These are phyloP conservation scores for Catharanthus roseus DNA, from an alignment of 257 asterid genomes.

Conservation along the genomic window DNA sequence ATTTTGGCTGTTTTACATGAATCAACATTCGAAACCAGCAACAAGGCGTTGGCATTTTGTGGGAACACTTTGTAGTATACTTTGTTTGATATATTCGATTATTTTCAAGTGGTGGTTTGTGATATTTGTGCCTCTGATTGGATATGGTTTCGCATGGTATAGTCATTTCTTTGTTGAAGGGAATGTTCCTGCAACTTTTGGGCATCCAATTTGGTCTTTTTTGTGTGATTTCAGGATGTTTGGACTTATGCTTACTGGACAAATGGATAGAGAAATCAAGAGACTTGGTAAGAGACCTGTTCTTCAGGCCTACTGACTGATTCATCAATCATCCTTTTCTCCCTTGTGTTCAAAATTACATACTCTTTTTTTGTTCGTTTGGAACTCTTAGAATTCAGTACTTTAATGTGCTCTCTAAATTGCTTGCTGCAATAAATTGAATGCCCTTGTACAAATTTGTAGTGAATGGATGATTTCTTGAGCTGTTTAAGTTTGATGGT, in stretches of 20 bases:
- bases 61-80: constrained; percentile 73
- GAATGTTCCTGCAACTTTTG: constrained; percentile 84
- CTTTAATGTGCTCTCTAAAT: neutral
- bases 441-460: neutral
- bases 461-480: too few species aligned
- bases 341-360: neutral
- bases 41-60: constrained; percentile 96
- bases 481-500: too few species aligned
- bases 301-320: constrained; percentile 68
- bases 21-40: constrained; percentile 74
- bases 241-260: constrained; percentile 91
- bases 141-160: constrained; percentile 91
- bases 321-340: neutral
- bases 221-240: constrained; percentile 94
- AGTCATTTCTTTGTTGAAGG: constrained; percentile 95
- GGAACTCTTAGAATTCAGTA: constrained; percentile 4
- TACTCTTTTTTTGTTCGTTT: constrained; percentile 5
- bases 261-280: constrained; percentile 94
- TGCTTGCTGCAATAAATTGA: neutral
- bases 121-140: constrained; percentile 64
- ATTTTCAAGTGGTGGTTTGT: constrained; percentile 71
- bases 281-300: constrained; percentile 97
- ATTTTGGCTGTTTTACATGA: constrained; percentile 90
- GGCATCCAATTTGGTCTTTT: constrained; percentile 94
- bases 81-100: constrained; percentile 64